A percentile compares a stretch with the other conserved stretches of the same genome.
Conservation (phyloP, 2,329 filamentous ascomycete genomes). For the Apiospora hydei region DNA sequence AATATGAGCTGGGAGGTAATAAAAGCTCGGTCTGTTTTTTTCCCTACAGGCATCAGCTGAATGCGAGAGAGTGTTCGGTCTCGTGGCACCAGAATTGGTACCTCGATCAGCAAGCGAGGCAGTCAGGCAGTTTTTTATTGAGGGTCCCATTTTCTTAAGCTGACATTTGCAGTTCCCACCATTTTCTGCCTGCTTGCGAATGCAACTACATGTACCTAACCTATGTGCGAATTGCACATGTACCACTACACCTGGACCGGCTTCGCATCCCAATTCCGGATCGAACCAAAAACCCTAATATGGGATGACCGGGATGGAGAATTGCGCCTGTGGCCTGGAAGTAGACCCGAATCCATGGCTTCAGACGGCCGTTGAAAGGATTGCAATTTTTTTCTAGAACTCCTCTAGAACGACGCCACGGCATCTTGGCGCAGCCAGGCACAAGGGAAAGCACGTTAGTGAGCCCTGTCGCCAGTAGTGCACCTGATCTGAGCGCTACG, state of each 20-base stretch:
- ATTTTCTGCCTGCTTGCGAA: background rate
- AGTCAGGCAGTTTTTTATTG: background rate
- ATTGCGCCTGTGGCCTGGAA: background rate
- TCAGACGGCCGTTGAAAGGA: conserved; percentile 11
- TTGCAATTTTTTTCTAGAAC: conserved; percentile 4
- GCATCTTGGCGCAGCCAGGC: conserved; percentile 13
- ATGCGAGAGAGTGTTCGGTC: background rate
- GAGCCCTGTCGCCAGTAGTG: conserved; percentile 9
- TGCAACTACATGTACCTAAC: background rate
- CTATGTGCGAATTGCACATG: background rate
- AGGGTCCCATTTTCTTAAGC: background rate
- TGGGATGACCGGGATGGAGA: background rate
- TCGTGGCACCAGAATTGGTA: background rate
- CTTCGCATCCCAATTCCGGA: background rate
- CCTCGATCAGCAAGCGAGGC: background rate
- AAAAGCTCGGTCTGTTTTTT: background rate
- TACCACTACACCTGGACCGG: background rate
- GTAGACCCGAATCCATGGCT: background rate
- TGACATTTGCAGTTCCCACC: conserved; percentile 1
- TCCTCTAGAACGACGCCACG: conserved; percentile 18
- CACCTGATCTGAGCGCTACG: conserved; percentile 2
- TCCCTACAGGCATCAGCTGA: background rate
- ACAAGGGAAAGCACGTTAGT: conserved; percentile 10
- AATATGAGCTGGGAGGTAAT: background rate
- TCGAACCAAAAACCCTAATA: background rate